Evolutionary conservation across 495 filamentous ascomycete species (phyloP), one percentile per base, ranked within the genome.

Genomic region (Xylaria flabelliformis): DNA sequence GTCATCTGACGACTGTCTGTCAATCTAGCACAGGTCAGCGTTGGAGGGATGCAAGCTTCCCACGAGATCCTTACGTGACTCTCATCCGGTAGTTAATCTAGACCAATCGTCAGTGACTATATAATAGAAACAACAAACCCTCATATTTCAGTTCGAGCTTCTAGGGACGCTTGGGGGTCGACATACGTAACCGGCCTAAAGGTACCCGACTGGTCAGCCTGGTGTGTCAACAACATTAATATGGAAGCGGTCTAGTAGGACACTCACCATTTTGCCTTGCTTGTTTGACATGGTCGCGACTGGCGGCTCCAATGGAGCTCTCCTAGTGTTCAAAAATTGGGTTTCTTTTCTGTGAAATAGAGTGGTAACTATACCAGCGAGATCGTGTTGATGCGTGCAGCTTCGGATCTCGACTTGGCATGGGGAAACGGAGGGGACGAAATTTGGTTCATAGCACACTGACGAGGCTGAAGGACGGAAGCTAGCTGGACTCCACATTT

Each of bases 41-140:
- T 4, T 66, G 70, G 61, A 48, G 48, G 39, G 9, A 24, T 19
- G 63, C 51, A 32, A 61, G 62, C 21, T 46, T 50, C 17, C 42
- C 24, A 61, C 63, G 51, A 67, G 39, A 41, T 67, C 51, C 70
- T 72, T 72, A 72, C 51, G 97, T 98, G 74, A 97, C 92, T 80
- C 94, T 90, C 97, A 99, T 98, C 80, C 95, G 92, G 86, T 97
- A 98, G 83, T 98, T 97, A 89, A 99, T 97, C 96, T 99, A 81
- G 26, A 21, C 26, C 10, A 69, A 62, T 26, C 26, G 80, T 87
- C 72, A 88, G 84, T 78, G 72, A 64, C 50, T 72, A 41, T 44
- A 29, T 41, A 36, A 72, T 12, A 67, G 61, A 19, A 72, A 66
- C 53, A 67, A 72, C 69, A n/a, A 42, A 53, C 36, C 63, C 67